Base-by-base conservation (phyloP, 441 rosid genomes). In the Brassica balearica region DNA sequence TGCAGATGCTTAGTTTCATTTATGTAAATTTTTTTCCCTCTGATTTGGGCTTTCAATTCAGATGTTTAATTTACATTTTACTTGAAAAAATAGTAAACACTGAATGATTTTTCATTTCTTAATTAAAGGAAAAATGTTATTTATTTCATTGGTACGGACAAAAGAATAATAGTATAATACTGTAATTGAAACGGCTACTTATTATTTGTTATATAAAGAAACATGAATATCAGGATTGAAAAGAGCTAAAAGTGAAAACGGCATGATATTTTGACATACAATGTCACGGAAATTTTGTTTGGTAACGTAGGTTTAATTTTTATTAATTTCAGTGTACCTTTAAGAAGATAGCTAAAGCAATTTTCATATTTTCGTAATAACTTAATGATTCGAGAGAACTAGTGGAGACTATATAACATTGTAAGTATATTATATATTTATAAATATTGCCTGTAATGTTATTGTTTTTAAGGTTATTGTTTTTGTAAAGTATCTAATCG, bases 211-310 rank as follows among this genome's bases (percentile, higher is more conserved):
- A 9, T 6, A 27, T 62, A 74, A 74, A 74, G 75, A 63, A 75
- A 74, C 73, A 75, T 43, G 72, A 74, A 70, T 74, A 75, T 70
- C 63, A 29, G 75, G 82, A 64, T 34, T 61, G 51, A 79, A 77
- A 73, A 61, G 71, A 61, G 78, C 67, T 53, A 56, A 74, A 74
- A 70, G 82, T 80, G 69, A 65, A 74, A 80, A 80, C 79, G 68
- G 78, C 72, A 74, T 65, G 14, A 69, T 69, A 4, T 41, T 55
- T 63, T 72, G 71, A 58, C 76, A 74, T 63, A 74, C 53, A 38
- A 4, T 74, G 68, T 75, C 82, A 75, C 82, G 82, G 82, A 80
- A 74, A 43, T 68, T 74, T 80, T 64, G 34, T 67, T 75, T 69
- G 34, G 68, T 70, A 69, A 80, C 79, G 76, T 75, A 80, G 66